Evolutionary conservation across 2,329 filamentous ascomycete species (phyloP), one percentile per base, ranked within the genome.

Genomic region (Monilinia laxa): DNA sequence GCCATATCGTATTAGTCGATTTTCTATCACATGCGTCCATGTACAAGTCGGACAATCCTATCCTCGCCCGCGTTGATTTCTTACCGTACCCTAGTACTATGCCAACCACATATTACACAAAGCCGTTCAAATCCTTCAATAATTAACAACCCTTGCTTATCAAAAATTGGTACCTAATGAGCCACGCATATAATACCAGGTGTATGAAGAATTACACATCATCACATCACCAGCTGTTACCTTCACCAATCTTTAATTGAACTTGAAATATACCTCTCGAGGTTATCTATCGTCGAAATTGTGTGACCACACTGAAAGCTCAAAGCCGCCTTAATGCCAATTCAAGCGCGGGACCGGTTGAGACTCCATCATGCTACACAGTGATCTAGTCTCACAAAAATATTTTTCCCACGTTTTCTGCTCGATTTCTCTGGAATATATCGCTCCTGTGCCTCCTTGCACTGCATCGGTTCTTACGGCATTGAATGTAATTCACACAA

Each of bases 331-430:
- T 18, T 56, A 25, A 58, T 20, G 20, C 38, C 47, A 25, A 57
- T 38, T 38, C 57, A 56, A 18, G 9, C 35, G 47, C 63, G 54
- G 55, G 47, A 58, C 23, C 63, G 55, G 55, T 12, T 20, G 18
- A n/a, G 9, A 65, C 63, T 64, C 62, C 62, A 49, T 60, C 55
- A 59, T 31, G 18, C 23, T 23, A 57, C 42, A 59, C 54, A 14
- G 23, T 54, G 42, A 59, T 59, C 63, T 51, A 28, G 31, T 28
- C 10, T 7, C 55, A 60, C 55, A 25, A 51, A 25, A 11, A 18
- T 49, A 49, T 7, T 28, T 14, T 25, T 38, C 45, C 63, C 63
- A 65, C 63, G 63, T 65, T 65, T 65, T 60, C 55, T 59, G 35
- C 55, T 60, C 55, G 55, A 65, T 65, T 58, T 60, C 28, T 42